Conservation (phyloP, 2,329 filamentous ascomycete species). For the Parafenestella ontariensis region DNA sequence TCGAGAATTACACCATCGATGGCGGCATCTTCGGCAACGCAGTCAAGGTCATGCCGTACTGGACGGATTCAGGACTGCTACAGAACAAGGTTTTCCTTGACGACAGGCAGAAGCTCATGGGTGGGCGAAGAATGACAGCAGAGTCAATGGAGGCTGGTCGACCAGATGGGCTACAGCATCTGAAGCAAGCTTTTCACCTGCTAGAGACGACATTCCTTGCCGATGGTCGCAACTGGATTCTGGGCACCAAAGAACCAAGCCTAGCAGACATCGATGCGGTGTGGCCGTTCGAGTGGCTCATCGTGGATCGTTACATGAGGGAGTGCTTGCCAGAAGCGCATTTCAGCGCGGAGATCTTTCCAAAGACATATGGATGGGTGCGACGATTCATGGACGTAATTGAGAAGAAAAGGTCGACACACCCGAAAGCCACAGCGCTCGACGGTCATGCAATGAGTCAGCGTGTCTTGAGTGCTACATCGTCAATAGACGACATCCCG, state of each 20-base stretch:
- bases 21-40: constrained; percentile 63
- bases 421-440: constrained; percentile 53
- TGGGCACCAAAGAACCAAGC: constrained; percentile 60
- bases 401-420: constrained; percentile 48
- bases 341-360: constrained; percentile 62
- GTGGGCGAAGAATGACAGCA: constrained; percentile 52
- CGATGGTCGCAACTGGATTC: constrained; percentile 72
- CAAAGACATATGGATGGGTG: constrained; percentile 71
- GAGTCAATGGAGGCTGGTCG: constrained; percentile 52
- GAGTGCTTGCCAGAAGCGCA: constrained; percentile 60
- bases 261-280: constrained; percentile 74
- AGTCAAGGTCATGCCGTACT: constrained; percentile 63
- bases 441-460: constrained; percentile 43
- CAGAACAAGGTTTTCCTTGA: constrained; percentile 65
- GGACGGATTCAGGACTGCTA: constrained; percentile 60
- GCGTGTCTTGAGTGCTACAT: constrained; percentile 54
- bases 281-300: constrained; percentile 73
- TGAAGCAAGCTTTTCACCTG: constrained; percentile 62
- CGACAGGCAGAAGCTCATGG: constrained; percentile 60
- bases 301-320: constrained; percentile 53
- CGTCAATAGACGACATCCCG: constrained; percentile 53
- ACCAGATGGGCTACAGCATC: constrained; percentile 64
- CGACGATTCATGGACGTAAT: constrained; percentile 63
- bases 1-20: constrained; percentile 65
- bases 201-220: constrained; percentile 69